A percentile compares a stretch with the other conserved stretches of the same genome.
Evolutionary conservation across 2,329 filamentous ascomycete species (phyloP).

Genomic region (Pseudocercospora ulei): DNA sequence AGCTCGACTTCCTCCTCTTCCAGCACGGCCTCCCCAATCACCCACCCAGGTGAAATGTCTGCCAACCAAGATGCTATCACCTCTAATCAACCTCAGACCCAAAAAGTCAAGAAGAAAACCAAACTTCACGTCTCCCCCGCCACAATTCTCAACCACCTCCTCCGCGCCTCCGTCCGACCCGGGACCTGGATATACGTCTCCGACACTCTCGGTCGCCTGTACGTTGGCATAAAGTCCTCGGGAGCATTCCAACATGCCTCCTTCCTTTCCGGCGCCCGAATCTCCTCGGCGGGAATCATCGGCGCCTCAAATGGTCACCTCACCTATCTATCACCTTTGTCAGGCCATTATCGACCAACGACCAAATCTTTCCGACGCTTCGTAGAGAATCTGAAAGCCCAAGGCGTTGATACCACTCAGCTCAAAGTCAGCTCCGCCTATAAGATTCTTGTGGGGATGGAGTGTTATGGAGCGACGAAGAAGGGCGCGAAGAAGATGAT

Average conservation of each 20-base stretch:
- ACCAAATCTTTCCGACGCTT: conserved; percentile 73
- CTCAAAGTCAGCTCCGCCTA: conserved; percentile 63
- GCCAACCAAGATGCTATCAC: conserved; percentile 22
- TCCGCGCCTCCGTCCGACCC: conserved; percentile 66
- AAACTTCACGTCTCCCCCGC: conserved; percentile 59
- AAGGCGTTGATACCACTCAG: conserved; percentile 65
- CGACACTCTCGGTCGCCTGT: conserved; percentile 72
- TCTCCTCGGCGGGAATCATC: conserved; percentile 72
- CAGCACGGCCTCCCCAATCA: conserved; percentile 40
- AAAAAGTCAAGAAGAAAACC: conserved; percentile 33
- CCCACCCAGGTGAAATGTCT: conserved; percentile 1
- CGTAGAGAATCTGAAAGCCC: conserved; percentile 58
- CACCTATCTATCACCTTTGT: conserved; percentile 56
- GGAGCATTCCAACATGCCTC: conserved; percentile 88
- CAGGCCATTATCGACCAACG: conserved; percentile 75
- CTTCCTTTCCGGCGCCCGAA: conserved; percentile 71
- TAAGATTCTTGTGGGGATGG: conserved; percentile 65
- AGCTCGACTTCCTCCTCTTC: conserved; percentile 8
- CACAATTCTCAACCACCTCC: conserved; percentile 65
- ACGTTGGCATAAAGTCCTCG: conserved; percentile 78
- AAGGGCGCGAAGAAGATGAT: conserved; percentile 51
- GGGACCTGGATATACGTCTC: conserved; percentile 91
- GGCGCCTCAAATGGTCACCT: conserved; percentile 70
- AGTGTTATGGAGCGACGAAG: conserved; percentile 64
- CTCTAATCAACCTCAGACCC: not conserved